Conservation (phyloP, 2,329 filamentous ascomycete species). For the Peltaster fructicola region DNA sequence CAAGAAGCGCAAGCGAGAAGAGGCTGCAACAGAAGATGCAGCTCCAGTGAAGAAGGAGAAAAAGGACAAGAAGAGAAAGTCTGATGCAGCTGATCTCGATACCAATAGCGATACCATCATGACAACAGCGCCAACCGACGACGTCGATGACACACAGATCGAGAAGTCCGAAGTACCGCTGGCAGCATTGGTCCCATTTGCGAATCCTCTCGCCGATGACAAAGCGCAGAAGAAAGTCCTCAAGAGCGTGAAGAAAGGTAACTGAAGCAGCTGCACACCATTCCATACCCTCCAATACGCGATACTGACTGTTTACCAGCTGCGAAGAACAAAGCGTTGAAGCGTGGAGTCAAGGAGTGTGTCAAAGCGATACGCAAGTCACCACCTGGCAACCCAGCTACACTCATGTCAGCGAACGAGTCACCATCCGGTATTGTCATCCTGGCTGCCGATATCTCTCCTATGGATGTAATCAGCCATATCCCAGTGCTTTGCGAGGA, state of each 20-base stretch:
- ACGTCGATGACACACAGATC: constrained; percentile 25
- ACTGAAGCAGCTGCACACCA: constrained; percentile 2
- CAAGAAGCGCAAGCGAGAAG: constrained; percentile 19
- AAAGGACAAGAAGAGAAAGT: constrained; percentile 48
- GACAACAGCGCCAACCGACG: constrained; percentile 22
- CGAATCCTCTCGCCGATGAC: constrained; percentile 61
- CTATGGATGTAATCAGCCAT: constrained; percentile 96
- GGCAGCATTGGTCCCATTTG: constrained; percentile 61
- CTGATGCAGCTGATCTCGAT: constrained; percentile 27
- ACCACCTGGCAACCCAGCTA: constrained; percentile 47
- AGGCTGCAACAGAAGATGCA: constrained; percentile 10
- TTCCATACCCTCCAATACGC: background rate
- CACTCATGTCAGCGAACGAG: constrained; percentile 4
- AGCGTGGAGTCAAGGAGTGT: constrained; percentile 96
- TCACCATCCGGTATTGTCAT: constrained; percentile 57
- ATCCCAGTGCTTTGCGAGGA: constrained; percentile 96
- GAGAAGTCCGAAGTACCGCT: constrained; percentile 24
- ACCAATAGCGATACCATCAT: constrained; percentile 12
- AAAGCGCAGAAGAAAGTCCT: constrained; percentile 53
- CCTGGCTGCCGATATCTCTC: constrained; percentile 92
- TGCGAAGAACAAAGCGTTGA: constrained; percentile 86
- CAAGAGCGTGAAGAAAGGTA: constrained; percentile 46
- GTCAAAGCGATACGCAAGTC: constrained; percentile 97
- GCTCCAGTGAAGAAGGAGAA: constrained; percentile 20
- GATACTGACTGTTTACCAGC: constrained; percentile 34